phyloP scores from a whole-genome alignment of 1,139 yeast species.

The Nakaseomyces delphensis region DNA sequence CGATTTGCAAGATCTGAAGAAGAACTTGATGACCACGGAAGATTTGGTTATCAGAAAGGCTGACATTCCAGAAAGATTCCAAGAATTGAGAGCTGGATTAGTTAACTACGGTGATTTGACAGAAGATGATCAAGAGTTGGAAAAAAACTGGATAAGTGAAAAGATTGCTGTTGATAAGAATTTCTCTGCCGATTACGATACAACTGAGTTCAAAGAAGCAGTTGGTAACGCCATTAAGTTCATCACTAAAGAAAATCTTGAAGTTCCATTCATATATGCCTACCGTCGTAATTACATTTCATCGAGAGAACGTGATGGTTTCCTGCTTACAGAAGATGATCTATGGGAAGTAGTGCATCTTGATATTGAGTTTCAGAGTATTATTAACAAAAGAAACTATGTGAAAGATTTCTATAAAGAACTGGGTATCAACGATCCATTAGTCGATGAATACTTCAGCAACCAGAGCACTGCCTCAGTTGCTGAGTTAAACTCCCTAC shows the following conservation, averaged over 20 bases:
- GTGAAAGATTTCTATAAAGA: conserved; percentile 50
- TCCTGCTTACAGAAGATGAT: conserved; percentile 68
- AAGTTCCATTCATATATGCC: conserved; percentile 95
- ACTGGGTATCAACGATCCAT: conserved; percentile 50
- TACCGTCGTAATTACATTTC: conserved; percentile 77
- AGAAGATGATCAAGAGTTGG: conserved; percentile 59
- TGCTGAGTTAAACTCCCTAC: conserved; percentile 53
- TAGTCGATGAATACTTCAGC: conserved; percentile 46
- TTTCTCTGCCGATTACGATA: conserved; percentile 36
- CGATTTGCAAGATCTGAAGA: conserved; percentile 88
- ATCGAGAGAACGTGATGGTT: conserved; percentile 46
- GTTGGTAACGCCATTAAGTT: conserved; percentile 73
- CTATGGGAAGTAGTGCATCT: conserved; percentile 83
- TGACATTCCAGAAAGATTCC: conserved; percentile 91
- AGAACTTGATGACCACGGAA: conserved; percentile 82
- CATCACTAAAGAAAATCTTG: conserved; percentile 67
- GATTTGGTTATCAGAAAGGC: conserved; percentile 81
- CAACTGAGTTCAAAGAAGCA: conserved; percentile 59
- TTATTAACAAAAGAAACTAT: conserved; percentile 64
- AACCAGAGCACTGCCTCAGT: conserved; percentile 47
- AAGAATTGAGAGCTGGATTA: conserved; percentile 56
- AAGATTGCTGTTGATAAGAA: conserved; percentile 47
- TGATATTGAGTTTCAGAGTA: conserved; percentile 83
- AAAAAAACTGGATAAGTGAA: conserved; percentile 71
- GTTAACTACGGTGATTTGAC: conserved; percentile 55